Percentiles rank a stretch among this genome's conserved stretches.
phyloP scores from a whole-genome alignment of 2,329 filamentous ascomycete genomes.

The Fusarium fracticaudum region DNA sequence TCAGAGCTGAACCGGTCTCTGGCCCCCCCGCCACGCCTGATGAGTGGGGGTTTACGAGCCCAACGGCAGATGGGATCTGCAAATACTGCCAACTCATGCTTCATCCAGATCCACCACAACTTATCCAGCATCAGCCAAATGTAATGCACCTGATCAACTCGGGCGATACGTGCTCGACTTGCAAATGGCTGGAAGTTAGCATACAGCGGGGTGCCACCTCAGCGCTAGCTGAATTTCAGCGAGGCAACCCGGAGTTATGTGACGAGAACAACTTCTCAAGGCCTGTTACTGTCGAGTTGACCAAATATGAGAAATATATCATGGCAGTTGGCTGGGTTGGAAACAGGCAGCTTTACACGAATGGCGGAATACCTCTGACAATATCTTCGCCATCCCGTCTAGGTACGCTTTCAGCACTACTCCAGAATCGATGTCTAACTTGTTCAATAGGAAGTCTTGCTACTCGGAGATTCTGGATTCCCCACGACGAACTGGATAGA shows the following conservation, averaged over 20 bases:
- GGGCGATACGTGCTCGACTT: neutral
- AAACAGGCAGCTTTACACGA: neutral
- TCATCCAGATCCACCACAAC: neutral
- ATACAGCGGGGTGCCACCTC: neutral
- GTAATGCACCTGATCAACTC: neutral
- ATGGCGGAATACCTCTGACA: neutral
- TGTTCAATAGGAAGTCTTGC: neutral
- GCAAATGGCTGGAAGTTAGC: constrained; percentile 10
- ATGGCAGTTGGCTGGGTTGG: neutral
- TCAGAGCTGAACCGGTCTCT: neutral
- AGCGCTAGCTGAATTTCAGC: neutral
- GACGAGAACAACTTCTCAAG: neutral
- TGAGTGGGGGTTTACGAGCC: neutral
- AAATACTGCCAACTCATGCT: constrained; percentile 9
- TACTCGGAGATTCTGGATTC: neutral
- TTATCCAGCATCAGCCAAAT: neutral
- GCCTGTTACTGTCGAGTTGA: neutral
- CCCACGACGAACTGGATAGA: neutral
- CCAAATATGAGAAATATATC: neutral
- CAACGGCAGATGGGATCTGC: neutral
- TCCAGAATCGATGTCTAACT: rapidly evolving
- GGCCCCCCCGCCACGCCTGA: neutral
- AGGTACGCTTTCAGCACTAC: neutral
- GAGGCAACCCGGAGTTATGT: neutral
- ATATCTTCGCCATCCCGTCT: neutral